Evolutionary conservation across 495 filamentous ascomycete species (phyloP).

Genomic region (Penicillium samsonianum): DNA sequence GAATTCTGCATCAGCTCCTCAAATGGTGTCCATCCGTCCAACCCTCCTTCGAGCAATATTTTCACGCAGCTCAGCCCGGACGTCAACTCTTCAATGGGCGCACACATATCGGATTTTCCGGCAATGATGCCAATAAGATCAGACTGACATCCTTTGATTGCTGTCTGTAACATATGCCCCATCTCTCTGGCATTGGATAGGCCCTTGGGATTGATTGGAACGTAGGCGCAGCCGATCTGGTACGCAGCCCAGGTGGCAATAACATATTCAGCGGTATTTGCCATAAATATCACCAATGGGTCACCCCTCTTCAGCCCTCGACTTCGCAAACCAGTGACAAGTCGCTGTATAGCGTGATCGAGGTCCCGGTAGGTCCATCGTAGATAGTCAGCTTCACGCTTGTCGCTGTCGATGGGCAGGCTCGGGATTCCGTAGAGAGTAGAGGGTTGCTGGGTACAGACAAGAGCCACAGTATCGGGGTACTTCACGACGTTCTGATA

Average conservation of each 20-base stretch:
- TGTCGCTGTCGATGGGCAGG: neutral
- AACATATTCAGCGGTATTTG: conserved; percentile 24
- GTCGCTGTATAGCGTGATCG: conserved; percentile 10
- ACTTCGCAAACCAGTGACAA: conserved; percentile 10
- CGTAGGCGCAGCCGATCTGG: conserved; percentile 18
- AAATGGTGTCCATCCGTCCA: conserved; percentile 16
- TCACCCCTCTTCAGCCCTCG: conserved; percentile 11
- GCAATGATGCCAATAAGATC: conserved; percentile 13
- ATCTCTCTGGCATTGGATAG: conserved; percentile 15
- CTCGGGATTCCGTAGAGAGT: conserved; percentile 12
- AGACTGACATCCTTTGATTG: conserved; percentile 8
- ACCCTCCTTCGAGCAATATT: conserved; percentile 19
- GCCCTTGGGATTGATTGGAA: conserved; percentile 22
- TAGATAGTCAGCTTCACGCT: conserved; percentile 6
- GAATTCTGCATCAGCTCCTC: conserved; percentile 4
- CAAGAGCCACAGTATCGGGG: conserved; percentile 12
- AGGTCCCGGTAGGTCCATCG: conserved; percentile 24
- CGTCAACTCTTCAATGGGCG: conserved; percentile 12
- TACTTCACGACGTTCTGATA: conserved; percentile 11
- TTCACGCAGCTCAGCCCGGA: conserved; percentile 6
- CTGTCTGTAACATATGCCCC: conserved; percentile 20
- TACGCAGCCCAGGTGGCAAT: conserved; percentile 25
- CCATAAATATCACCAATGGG: conserved; percentile 16
- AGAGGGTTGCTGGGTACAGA: conserved; percentile 21
- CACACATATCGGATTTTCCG: conserved; percentile 9